phyloP scores from a whole-genome alignment of 345 rosid species.

The Iberis pinnata region DNA sequence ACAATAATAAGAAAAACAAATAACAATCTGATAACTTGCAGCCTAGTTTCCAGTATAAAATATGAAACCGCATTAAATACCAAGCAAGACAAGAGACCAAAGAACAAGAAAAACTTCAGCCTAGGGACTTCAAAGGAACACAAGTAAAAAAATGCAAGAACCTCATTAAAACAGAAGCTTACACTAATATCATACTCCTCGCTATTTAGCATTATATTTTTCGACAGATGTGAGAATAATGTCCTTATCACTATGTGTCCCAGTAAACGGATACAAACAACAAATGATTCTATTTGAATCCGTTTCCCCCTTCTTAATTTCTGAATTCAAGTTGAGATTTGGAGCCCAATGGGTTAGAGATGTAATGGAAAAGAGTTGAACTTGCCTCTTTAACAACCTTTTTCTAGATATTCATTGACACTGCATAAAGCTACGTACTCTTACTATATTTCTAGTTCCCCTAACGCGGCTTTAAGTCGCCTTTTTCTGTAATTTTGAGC shows the following conservation, averaged over 20 bases:
- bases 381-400: conserved; percentile 3
- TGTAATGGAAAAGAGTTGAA: conserved; percentile 1
- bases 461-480: no score
- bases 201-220: conserved; percentile 6
- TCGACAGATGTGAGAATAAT: conserved; percentile 5
- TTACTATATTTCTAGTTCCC: conserved; percentile 1
- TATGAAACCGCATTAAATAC: not conserved
- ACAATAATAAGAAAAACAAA: conserved; percentile 13
- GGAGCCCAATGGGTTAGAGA: conserved; percentile 3
- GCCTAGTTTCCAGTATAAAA: conserved; percentile 17
- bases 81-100: not conserved
- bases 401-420: conserved; percentile 15
- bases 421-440: conserved; percentile 1
- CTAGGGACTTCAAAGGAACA: conserved; percentile 10
- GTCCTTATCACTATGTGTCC: conserved; percentile 5
- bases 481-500: no score
- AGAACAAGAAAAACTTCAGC: conserved; percentile 1
- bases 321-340: conserved; percentile 3
- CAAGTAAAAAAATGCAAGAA: conserved; percentile 18
- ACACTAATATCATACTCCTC: conserved; percentile 14
- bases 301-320: conserved; percentile 1
- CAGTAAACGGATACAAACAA: conserved; percentile 7
- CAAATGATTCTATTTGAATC: not conserved
- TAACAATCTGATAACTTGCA: conserved; percentile 4
- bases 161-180: conserved; percentile 2